Evolutionary conservation across 257 asterid species (phyloP), one percentile per base, ranked within the genome.

Genomic region (Eustoma russellianum): DNA sequence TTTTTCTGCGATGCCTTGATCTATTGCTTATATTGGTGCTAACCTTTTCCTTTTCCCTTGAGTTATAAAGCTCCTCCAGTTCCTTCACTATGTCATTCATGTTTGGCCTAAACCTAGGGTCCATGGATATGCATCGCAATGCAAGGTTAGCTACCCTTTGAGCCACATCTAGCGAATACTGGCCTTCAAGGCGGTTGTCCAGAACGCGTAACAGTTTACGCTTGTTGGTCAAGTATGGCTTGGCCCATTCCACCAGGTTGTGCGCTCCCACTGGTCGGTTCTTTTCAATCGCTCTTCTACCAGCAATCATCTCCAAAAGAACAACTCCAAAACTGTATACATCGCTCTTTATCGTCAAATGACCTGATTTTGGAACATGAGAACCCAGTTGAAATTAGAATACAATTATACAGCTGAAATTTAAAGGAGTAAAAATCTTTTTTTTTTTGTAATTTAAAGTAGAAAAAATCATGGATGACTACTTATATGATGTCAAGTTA

Each of bases 301-400:
- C 80, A 0, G 80, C 66, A 13, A 74, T 24, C 77, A 74, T 59
- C 56, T 74, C 80, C 3, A 74, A 77, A 55, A 74, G 77, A 59
- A 74, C 80, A 9, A 74, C 80, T 60, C 80, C 80, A 38, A 74
- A 74, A 46, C 80, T 63, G 53, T 74, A 74, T 35, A 74, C 77
- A 63, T 74, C 77, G 46, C 80, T 74, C 68, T 65, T 74, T 52
- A 64, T 48, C 59, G 71, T 55, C 57, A 70, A 70, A 59, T 70
- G 80, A 54, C 80, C 80, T 74, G 54, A 33, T 51, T 43, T 13
- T 17, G 15, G 33, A 41, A 53, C 9, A 48, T 44, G 50, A n/a
- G 48, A 33, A 10, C 5, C 55, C 48, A 24, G 49, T 30, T 6
- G 40, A 14, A 63, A 6, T 35, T 17, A 12, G 17, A 33, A 17